Base-by-base conservation (phyloP, 768 basidiomycete species). In the Suillus sp. region DNA sequence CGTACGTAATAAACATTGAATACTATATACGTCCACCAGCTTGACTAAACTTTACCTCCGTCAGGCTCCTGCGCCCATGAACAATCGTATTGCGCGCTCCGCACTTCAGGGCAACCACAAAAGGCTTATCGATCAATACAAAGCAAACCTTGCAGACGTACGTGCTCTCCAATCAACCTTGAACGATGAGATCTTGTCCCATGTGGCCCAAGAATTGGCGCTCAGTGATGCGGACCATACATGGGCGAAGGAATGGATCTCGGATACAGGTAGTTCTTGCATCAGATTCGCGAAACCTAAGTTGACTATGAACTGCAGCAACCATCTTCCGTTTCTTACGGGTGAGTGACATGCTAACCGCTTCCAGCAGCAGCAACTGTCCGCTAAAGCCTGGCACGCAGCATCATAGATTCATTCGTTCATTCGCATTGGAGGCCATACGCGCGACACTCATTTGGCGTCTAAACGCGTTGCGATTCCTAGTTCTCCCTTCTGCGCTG, bases 331-430 rank as follows among this genome's bases (percentile, higher is more conserved):
- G 86, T 71, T 82, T 89, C 61, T 78, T 84, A 57, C 83, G 84
- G 77, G 90, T 89, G 74, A 69, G 82, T 76, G 13, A 27, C n/a
- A 27, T 18, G 62, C 62, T 59, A 20, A 4, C 27, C 14, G 6
- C 4, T 62, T 20, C 7, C 59, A 51, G 66, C 32, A 34, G 32
- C 32, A 34, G 30, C n/a, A n/a, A 4, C 30, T 9, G 60, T 42
- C 37, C 54, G 62, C 54, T 64, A 34, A 60, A 59, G 69, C 45
- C 40, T 58, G 59, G 35, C 40, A 56, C 54, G 11, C 55, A 92
- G 90, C 84, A 87, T 66, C 86, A 91, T 71, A 82, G 84, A 64
- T 92, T 89, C 66, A 86, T 82, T 43, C 78, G 78, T 59, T 84
- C 87, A 0, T 86, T 89, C 65, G 80, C 87, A 22, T 71, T 89